A percentile compares a stretch with the other conserved stretches of the same genome.
Conservation (phyloP, 345 rosid genomes). For the Garcia nutans region DNA sequence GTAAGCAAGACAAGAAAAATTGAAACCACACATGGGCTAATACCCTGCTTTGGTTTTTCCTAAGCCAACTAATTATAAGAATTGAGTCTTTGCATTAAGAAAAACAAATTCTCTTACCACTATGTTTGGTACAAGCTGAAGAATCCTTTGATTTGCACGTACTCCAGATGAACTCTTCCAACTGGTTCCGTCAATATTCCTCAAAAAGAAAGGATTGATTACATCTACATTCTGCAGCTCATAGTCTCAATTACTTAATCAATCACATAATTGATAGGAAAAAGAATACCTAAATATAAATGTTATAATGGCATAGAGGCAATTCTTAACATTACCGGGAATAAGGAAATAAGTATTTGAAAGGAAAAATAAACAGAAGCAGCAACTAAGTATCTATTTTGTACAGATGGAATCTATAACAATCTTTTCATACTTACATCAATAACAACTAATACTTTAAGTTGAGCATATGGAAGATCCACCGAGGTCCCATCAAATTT, state of each 20-base stretch:
- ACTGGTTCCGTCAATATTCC: constrained; percentile 50
- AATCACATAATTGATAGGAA: neutral
- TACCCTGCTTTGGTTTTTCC: neutral
- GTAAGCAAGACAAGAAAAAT: neutral
- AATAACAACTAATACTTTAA: neutral
- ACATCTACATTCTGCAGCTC: constrained; percentile 47
- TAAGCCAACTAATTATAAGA: neutral
- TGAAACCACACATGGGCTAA: neutral
- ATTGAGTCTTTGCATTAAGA: neutral
- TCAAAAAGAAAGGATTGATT: constrained; percentile 42
- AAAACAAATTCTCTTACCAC: constrained; percentile 33
- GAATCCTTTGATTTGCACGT: constrained; percentile 41
- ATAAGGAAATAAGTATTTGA: neutral
- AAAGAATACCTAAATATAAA: no score
- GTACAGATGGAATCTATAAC: no score
- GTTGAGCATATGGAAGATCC: no score
- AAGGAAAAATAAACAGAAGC: neutral
- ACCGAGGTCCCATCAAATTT: no score
- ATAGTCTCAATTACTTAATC: neutral
- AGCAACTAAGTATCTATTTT: neutral
- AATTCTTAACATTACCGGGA: neutral
- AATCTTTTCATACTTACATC: constrained; percentile 35
- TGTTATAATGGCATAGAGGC: neutral
- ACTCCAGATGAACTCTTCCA: constrained; percentile 69
- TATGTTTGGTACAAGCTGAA: constrained; percentile 52